Percentiles rank a stretch among this genome's conserved stretches.
phyloP scores from a whole-genome alignment of 768 basidiomycete species.

The Trametes sanguinea region DNA sequence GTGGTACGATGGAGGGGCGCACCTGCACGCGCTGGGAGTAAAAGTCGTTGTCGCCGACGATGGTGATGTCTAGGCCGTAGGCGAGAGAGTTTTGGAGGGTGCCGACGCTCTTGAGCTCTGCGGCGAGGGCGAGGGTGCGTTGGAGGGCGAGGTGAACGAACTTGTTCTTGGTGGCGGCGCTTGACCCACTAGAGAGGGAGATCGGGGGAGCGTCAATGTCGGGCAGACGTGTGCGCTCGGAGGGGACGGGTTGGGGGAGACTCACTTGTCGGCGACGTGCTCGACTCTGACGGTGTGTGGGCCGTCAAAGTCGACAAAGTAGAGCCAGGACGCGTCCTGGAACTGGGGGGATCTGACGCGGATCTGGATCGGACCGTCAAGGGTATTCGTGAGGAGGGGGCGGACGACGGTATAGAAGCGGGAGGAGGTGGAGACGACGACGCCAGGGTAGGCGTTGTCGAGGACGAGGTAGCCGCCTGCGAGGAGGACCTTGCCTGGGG shows the following conservation, averaged over 20 bases:
- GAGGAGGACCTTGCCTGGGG: slow-evolving; percentile 93
- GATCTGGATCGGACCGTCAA: slow-evolving; percentile 44
- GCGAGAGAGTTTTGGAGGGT: slow-evolving; percentile 45
- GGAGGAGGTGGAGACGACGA: slow-evolving; percentile 90
- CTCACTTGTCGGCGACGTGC: slow-evolving; percentile 29
- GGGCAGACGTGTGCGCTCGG: neutral
- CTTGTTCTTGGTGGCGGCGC: slow-evolving; percentile 66
- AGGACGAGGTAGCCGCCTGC: slow-evolving; percentile 98
- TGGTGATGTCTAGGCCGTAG: slow-evolving; percentile 70
- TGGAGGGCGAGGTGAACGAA: slow-evolving; percentile 92
- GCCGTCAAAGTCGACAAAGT: slow-evolving; percentile 50
- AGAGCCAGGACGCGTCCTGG: slow-evolving; percentile 74
- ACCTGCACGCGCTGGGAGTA: slow-evolving; percentile 93
- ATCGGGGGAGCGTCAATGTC: slow-evolving; percentile 14
- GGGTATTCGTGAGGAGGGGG: slow-evolving; percentile 11
- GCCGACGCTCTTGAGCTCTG: slow-evolving; percentile 54
- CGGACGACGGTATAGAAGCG: slow-evolving; percentile 85
- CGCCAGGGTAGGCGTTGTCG: slow-evolving; percentile 80
- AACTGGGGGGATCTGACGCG: slow-evolving; percentile 92
- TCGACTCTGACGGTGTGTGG: slow-evolving; percentile 29
- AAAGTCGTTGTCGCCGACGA: slow-evolving; percentile 96
- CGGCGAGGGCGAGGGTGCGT: slow-evolving; percentile 67
- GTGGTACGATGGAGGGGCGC: neutral
- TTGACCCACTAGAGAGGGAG: slow-evolving; percentile 1
- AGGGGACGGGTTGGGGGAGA: no score